phyloP scores from a whole-genome alignment of 495 filamentous ascomycete species.

The Aspergillus sclerotiicarbonarius region DNA sequence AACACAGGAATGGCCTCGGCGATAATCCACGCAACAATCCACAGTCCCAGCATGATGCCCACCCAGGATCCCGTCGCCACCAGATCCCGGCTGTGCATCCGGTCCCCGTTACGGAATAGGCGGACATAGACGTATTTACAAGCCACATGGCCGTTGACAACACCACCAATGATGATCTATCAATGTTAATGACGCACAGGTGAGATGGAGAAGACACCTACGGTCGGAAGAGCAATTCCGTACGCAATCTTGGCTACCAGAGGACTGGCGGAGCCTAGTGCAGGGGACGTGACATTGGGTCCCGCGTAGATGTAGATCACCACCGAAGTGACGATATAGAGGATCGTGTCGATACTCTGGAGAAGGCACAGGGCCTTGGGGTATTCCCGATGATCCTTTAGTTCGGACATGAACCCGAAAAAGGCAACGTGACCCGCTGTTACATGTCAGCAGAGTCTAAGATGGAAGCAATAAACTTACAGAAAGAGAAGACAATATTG shows the following conservation, averaged over 20 bases:
- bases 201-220: slow-evolving; percentile 8
- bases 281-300: slow-evolving; percentile 61
- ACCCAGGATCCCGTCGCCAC: slow-evolving; percentile 52
- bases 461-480: slow-evolving; percentile 16
- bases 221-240: slow-evolving; percentile 71
- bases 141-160: slow-evolving; percentile 63
- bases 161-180: slow-evolving; percentile 59
- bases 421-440: slow-evolving; percentile 63
- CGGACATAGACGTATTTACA: slow-evolving; percentile 63
- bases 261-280: slow-evolving; percentile 61
- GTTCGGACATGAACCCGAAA: slow-evolving; percentile 73
- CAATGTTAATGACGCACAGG: too few species aligned
- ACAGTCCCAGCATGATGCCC: slow-evolving; percentile 52
- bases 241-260: slow-evolving; percentile 68
- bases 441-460: background rate
- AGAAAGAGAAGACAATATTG: slow-evolving; percentile 73
- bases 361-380: slow-evolving; percentile 61
- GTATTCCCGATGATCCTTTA: slow-evolving; percentile 63
- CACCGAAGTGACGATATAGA: slow-evolving; percentile 65
- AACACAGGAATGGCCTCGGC: slow-evolving; percentile 71
- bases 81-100: slow-evolving; percentile 55
- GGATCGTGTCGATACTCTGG: slow-evolving; percentile 57
- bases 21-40: slow-evolving; percentile 64
- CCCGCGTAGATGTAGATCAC: slow-evolving; percentile 73
- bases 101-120: slow-evolving; percentile 53